Evolutionary conservation across 2,329 filamentous ascomycete genomes (phyloP).

Genomic region (Hypoxylon sp.): DNA sequence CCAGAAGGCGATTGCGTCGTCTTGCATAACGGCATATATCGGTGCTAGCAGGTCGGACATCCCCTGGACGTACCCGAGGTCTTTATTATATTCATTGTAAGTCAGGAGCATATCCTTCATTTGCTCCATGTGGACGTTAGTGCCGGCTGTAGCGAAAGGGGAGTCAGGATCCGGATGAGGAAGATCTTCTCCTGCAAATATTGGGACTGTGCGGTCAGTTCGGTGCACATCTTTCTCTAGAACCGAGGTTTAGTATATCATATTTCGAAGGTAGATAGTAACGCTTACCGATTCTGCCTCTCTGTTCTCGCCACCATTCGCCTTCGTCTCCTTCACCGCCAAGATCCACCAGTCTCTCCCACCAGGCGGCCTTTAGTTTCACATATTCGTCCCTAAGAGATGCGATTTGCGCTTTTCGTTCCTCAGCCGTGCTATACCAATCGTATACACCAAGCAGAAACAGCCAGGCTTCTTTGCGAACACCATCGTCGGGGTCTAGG

Average conservation of each 20-base stretch:
- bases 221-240: conserved; percentile 98
- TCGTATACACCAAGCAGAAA: conserved; percentile 93
- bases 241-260: conserved; percentile 41
- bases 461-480: conserved; percentile 96
- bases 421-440: conserved; percentile 91
- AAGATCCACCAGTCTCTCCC: conserved; percentile 91
- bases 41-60: conserved; percentile 98
- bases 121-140: conserved; percentile 97
- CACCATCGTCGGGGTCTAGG: conserved; percentile 88
- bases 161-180: conserved; percentile 97
- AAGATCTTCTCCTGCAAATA: conserved; percentile 96
- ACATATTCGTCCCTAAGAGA: conserved; percentile 94
- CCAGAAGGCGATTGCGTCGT: conserved; percentile 98
- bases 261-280: conserved; percentile 14
- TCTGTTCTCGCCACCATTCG: conserved; percentile 98
- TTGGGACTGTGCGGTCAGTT: conserved; percentile 93
- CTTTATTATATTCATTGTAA: conserved; percentile 97
- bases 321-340: conserved; percentile 84
- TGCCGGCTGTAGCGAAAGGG: conserved; percentile 91
- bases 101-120: conserved; percentile 99
- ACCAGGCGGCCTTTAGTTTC: conserved; percentile 93
- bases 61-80: conserved; percentile 96
- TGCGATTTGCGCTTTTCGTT: conserved; percentile 85
- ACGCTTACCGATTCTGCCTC: conserved; percentile 87
- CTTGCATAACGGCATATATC: conserved; percentile 97